Base-by-base conservation (phyloP, 176 grass and related monocot species). In the Carex littledalei region DNA sequence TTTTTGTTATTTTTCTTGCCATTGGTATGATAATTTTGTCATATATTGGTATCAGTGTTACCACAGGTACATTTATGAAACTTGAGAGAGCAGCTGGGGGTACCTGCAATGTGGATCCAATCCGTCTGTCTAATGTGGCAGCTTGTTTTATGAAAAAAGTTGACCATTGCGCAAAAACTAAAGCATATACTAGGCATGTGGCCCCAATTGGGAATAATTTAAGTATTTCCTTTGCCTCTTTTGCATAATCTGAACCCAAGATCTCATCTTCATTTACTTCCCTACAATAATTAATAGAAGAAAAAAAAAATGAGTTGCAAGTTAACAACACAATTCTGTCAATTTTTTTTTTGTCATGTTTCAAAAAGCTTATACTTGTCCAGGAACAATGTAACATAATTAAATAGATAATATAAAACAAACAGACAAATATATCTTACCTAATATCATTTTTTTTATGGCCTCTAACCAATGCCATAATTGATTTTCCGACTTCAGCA, bases 111-210 rank as follows among this genome's bases (percentile, higher is more conserved):
- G 56, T 37, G 24, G 58, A 31, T 83, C 90, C 86, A 63, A 93
- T 86, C 71, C 86, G 78, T 54, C 90, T 89, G 56, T 93, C 90
- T 65, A 97, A 80, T 58, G 89, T 94, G 26, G 84, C 84, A 82
- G 87, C 89, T 88, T 94, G 94, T 83, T 94, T 94, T 64, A 89
- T 90, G 78, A 94, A 97, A 41, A 91, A 43, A 14, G 94, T 94
- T 15, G 91, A 80, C 66, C 80, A 86, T 62, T 97, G 94, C 16
- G 84, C 60, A 6, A 59, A 78, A 57, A 91, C 24, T 0, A 86
- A 18, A 1, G 82, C 82, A 15, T 89, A 94, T 2, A 90, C 70
- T 21, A 97, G 81, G 43, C 84, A 92, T 22, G 85, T 82, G 79
- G 84, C 80, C 84, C 90, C 87, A 83, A 91, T 84, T 14, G 88